Evolutionary conservation across 192 early-diverging fungal species (phyloP).

Genomic region (Phlyctochytrium bullatum): DNA sequence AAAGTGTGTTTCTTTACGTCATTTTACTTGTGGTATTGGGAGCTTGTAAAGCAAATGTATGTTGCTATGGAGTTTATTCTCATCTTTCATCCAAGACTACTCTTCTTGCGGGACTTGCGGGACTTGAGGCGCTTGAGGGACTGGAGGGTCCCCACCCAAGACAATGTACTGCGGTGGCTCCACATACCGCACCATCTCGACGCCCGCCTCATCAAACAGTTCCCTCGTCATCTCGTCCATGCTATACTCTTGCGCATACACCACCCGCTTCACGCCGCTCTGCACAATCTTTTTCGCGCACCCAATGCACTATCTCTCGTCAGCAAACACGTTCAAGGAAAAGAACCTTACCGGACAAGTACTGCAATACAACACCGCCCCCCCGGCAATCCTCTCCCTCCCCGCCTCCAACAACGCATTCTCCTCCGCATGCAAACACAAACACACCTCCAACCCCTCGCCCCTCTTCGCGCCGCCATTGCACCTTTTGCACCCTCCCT

Average conservation of each 20-base stretch:
- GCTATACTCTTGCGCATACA: conserved; percentile 82
- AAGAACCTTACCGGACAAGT: conserved; percentile 63
- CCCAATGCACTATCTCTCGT: conserved; percentile 49
- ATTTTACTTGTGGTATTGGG: too few relatives aligned
- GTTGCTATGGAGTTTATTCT: too few relatives aligned
- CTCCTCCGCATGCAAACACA: conserved; percentile 98
- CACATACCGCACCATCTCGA: conserved; percentile 31
- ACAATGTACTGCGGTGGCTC: too few relatives aligned
- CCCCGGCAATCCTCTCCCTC: conserved; percentile 77
- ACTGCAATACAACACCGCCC: conserved; percentile 88
- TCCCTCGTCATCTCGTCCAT: conserved; percentile 86
- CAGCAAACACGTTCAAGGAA: conserved; percentile 4
- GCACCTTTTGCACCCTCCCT: conserved; percentile 92
- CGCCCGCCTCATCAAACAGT: conserved; percentile 80
- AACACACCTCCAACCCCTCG: conserved; percentile 74
- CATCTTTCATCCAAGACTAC: too few relatives aligned
- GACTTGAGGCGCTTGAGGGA: too few relatives aligned
- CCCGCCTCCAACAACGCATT: conserved; percentile 98
- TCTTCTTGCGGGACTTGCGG: too few relatives aligned
- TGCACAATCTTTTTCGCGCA: conserved; percentile 98
- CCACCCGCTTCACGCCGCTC: conserved; percentile 86
- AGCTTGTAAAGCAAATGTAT: too few relatives aligned
- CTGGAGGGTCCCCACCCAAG: too few relatives aligned
- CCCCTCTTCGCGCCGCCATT: conserved; percentile 84
- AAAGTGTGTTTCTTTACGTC: too few relatives aligned